Percentiles rank a stretch among this genome's conserved stretches.
These are phyloP conservation scores for Cystodermella granulosa DNA, from an alignment of 1,284 basidiomycete genomes.

Conservation along the genomic window DNA sequence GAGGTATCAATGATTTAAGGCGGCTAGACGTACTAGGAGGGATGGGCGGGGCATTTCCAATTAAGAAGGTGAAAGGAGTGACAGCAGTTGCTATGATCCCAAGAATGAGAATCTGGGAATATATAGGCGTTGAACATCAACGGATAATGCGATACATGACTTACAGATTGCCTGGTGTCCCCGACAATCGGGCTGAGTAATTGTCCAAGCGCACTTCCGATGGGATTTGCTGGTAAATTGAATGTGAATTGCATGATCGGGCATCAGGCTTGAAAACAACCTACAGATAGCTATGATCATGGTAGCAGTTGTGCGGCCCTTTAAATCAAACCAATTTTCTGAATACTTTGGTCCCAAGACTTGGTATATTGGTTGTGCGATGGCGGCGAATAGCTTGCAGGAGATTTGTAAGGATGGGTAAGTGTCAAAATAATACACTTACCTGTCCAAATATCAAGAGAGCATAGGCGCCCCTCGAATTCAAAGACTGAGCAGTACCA, in stretches of 20 bases:
- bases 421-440: constrained; percentile 9
- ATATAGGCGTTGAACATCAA: neutral
- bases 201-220: constrained; percentile 65
- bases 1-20: constrained; percentile 1
- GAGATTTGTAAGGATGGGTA: neutral
- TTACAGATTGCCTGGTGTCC: constrained; percentile 54
- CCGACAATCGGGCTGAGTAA: constrained; percentile 62
- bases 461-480: constrained; percentile 48
- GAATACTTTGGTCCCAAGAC: constrained; percentile 67
- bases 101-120: constrained; percentile 57
- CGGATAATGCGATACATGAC: constrained; percentile 15
- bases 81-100: constrained; percentile 64
- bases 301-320: constrained; percentile 70
- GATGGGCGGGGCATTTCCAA: constrained; percentile 57
- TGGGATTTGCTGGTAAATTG: constrained; percentile 52
- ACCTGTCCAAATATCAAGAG: constrained; percentile 70
- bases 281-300: constrained; percentile 71
- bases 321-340: constrained; percentile 72
- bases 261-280: neutral
- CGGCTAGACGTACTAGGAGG: constrained; percentile 59
- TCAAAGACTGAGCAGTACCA: constrained; percentile 54
- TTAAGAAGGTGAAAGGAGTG: constrained; percentile 53
- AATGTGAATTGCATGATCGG: neutral
- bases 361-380: constrained; percentile 65
- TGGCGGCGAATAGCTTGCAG: constrained; percentile 49